phyloP scores from a whole-genome alignment of 2,329 filamentous ascomycete species.

The Aspergillus neotritici region DNA sequence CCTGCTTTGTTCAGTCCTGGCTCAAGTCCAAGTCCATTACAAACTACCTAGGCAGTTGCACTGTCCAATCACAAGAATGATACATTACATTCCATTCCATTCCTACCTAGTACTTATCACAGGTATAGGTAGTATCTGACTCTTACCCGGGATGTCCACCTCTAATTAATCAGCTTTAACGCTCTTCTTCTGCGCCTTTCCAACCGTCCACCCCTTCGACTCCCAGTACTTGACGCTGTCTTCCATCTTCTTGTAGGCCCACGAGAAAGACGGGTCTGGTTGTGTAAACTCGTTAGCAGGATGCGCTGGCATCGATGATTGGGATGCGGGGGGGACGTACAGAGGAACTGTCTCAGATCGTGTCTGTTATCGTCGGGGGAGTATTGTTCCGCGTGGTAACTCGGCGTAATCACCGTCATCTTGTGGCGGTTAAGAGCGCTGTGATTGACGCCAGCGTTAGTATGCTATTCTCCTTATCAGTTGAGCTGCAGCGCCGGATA shows the following conservation, averaged over 20 bases:
- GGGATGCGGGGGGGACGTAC: slow-evolving; percentile 14
- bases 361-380: slow-evolving; percentile 54
- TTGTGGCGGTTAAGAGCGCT: slow-evolving; percentile 60
- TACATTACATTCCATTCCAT: no score
- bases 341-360: slow-evolving; percentile 54
- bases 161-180: slow-evolving; percentile 27
- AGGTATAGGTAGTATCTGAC: no score
- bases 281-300: no score
- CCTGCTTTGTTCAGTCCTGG: no score
- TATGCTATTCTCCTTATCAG: no score
- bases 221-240: slow-evolving; percentile 42
- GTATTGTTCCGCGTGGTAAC: slow-evolving; percentile 50
- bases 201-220: slow-evolving; percentile 29
- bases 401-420: slow-evolving; percentile 55
- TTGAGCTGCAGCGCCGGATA: no score
- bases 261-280: slow-evolving; percentile 36
- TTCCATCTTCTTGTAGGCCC: slow-evolving; percentile 48
- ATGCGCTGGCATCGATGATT: neutral
- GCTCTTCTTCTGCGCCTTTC: slow-evolving; percentile 31
- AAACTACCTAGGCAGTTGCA: no score
- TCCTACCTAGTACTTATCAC: no score
- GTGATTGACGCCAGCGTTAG: no score
- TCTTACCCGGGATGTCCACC: no score
- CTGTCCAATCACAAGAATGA: no score
- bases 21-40: no score